These are phyloP conservation scores for Bocquillonia castaneifolia DNA, from an alignment of 441 rosid genomes.

Conservation along the genomic window DNA sequence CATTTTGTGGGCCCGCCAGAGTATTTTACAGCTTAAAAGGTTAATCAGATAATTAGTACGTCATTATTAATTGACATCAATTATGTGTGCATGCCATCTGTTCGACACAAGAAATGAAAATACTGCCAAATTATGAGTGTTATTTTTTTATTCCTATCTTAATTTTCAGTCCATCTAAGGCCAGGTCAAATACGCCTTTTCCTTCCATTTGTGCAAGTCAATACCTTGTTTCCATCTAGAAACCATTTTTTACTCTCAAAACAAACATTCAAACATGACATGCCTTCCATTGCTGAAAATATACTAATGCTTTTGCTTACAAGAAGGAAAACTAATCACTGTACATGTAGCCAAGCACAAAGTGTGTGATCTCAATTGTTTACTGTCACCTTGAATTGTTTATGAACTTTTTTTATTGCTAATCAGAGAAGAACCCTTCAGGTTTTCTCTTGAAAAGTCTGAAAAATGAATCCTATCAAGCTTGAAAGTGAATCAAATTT, in stretches of 20 bases:
- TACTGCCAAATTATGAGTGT: background rate
- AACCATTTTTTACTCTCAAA: background rate
- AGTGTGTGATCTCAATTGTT: background rate
- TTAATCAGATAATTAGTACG: background rate
- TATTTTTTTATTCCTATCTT: too few species aligned
- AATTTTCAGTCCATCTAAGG: conserved; percentile 2
- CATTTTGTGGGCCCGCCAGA: conserved; percentile 7
- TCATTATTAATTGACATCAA: background rate
- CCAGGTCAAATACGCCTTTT: conserved; percentile 10
- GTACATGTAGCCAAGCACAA: conserved; percentile 13
- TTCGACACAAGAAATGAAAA: background rate
- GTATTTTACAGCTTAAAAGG: background rate
- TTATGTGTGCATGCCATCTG: background rate
- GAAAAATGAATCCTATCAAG: conserved; percentile 21
- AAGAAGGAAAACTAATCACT: background rate
- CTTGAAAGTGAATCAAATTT: conserved; percentile 30
- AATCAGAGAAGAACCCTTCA: background rate
- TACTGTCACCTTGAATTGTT: background rate
- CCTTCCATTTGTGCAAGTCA: background rate
- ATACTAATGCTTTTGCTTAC: background rate
- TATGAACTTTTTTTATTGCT: background rate
- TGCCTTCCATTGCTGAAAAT: background rate
- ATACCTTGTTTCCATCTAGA: background rate
- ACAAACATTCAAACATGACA: conserved; percentile 13
- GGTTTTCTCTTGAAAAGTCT: background rate